Conservation (phyloP, 148 eudicot species). For the Diospyros lotus region DNA sequence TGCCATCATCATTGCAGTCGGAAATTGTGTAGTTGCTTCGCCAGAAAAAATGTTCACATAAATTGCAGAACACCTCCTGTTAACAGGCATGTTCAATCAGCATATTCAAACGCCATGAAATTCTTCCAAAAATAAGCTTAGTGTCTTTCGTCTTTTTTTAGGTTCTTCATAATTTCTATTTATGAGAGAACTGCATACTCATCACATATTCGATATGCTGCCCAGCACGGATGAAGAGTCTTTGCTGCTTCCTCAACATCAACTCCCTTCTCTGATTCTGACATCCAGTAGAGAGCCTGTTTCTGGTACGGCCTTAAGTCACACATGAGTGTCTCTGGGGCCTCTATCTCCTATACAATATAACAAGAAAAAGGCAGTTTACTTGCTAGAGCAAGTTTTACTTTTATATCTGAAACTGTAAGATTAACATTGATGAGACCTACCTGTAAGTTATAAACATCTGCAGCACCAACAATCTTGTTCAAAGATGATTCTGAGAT, state of each 20-base stretch:
- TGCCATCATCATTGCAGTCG: conserved; percentile 50
- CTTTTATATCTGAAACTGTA: background rate
- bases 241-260: conserved; percentile 45
- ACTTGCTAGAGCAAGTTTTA: background rate
- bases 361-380: background rate
- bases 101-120: background rate
- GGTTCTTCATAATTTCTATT: background rate
- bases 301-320: conserved; percentile 69
- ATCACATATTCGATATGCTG: conserved; percentile 49
- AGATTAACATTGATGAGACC: background rate
- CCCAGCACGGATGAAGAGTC: conserved; percentile 79
- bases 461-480: conserved; percentile 67
- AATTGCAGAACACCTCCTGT: conserved; percentile 58
- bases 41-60: conserved; percentile 66
- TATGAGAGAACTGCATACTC: conserved; percentile 30
- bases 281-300: conserved; percentile 72
- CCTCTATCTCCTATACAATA: conserved; percentile 50
- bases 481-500: conserved; percentile 53
- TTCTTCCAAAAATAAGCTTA: background rate
- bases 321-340: conserved; percentile 54
- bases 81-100: conserved; percentile 5
- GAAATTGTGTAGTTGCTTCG: conserved; percentile 60
- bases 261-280: conserved; percentile 42
- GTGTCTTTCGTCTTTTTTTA: no score
- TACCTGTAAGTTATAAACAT: conserved; percentile 56